Conservation (phyloP, 129 eudicot species). For the Ambrosia trifida region DNA sequence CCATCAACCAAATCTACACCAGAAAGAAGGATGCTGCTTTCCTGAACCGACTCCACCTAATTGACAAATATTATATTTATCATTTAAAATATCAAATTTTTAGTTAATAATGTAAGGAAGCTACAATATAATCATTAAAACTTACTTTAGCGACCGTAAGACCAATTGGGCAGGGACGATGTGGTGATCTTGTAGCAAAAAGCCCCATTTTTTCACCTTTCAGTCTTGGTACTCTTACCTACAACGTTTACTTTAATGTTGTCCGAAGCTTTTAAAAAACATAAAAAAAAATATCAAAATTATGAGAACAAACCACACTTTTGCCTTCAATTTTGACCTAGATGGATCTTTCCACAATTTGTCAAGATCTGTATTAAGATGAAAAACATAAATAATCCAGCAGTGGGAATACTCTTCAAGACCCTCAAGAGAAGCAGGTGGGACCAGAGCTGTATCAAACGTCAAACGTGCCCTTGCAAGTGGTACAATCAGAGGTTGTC, state of each 20-base stretch:
- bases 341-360: slow-evolving; percentile 92
- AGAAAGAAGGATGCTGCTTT: slow-evolving; percentile 66
- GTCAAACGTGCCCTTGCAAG: slow-evolving; percentile 82
- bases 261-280: neutral
- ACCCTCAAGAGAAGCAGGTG: slow-evolving; percentile 93
- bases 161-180: slow-evolving; percentile 97
- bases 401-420: slow-evolving; percentile 90
- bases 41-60: slow-evolving; percentile 81
- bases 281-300: neutral
- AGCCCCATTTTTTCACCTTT: slow-evolving; percentile 90
- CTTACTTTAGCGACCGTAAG: slow-evolving; percentile 90
- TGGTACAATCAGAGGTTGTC: slow-evolving; percentile 95
- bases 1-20: slow-evolving; percentile 98
- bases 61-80: neutral
- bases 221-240: slow-evolving; percentile 94
- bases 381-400: slow-evolving; percentile 93
- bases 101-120: neutral
- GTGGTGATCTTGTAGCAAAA: slow-evolving; percentile 97
- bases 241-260: slow-evolving; percentile 16
- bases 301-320: slow-evolving; percentile 46
- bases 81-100: neutral
- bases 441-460: slow-evolving; percentile 74
- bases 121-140: neutral
- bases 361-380: slow-evolving; percentile 89
- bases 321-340: slow-evolving; percentile 83